phyloP scores from a whole-genome alignment of 2,329 filamentous ascomycete genomes.

The Cercospora sesami region DNA sequence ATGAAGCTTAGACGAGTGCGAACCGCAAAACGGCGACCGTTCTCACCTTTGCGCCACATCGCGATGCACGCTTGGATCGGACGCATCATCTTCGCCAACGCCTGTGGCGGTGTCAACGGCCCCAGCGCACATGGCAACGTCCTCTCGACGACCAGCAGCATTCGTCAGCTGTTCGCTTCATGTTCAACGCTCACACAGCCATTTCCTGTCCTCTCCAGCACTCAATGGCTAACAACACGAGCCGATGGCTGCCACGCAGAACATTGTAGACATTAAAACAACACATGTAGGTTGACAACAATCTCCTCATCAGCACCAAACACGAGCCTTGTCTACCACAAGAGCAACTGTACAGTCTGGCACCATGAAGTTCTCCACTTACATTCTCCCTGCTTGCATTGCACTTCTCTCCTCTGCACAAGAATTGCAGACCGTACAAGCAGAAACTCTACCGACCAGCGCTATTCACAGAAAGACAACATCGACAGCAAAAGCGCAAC shows the following conservation, averaged over 20 bases:
- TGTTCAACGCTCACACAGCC: neutral
- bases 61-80: neutral
- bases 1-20: neutral
- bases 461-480: neutral
- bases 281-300: neutral
- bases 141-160: neutral
- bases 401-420: conserved; percentile 2
- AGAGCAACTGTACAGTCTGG: neutral
- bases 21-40: neutral
- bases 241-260: neutral
- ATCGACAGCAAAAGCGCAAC: neutral
- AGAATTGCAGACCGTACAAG: neutral
- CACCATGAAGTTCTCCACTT: conserved; percentile 2
- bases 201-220: neutral
- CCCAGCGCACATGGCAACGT: neutral
- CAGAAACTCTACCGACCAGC: neutral
- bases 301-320: neutral
- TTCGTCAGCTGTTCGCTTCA: neutral
- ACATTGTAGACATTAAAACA: neutral
- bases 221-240: conserved; percentile 3
- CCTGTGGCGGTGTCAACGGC: conserved; percentile 4
- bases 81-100: neutral
- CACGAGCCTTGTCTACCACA: neutral
- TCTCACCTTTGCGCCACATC: neutral
- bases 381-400: neutral